These are phyloP conservation scores for Kalmusia sp. DNA, from an alignment of 2,329 filamentous ascomycete species.

Conservation along the genomic window DNA sequence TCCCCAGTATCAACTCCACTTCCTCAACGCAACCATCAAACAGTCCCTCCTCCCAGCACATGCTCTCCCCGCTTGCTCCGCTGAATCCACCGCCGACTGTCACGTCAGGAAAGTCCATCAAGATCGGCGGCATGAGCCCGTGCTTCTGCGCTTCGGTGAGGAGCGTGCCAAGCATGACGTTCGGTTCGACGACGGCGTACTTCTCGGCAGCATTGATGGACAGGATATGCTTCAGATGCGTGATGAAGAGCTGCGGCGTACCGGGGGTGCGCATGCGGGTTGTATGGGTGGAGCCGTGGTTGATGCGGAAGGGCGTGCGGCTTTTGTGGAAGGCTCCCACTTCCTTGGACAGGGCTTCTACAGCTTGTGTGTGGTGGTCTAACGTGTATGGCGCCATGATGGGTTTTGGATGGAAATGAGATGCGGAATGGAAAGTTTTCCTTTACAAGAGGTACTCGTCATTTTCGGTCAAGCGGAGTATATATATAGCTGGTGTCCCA, in stretches of 20 bases:
- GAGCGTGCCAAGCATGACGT: constrained; percentile 69
- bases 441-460: background rate
- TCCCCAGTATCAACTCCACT: constrained; percentile 68
- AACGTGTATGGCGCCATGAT: constrained; percentile 8
- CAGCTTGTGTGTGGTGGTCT: constrained; percentile 19
- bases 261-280: constrained; percentile 51
- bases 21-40: constrained; percentile 66
- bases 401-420: background rate
- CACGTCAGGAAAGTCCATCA: constrained; percentile 73
- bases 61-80: constrained; percentile 70
- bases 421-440: background rate
- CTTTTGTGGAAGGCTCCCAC: constrained; percentile 55
- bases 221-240: constrained; percentile 66
- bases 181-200: constrained; percentile 69
- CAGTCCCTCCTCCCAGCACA: constrained; percentile 68
- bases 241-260: constrained; percentile 63
- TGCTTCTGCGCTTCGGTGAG: constrained; percentile 59
- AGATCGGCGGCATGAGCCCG: constrained; percentile 65
- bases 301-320: constrained; percentile 52
- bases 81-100: constrained; percentile 70
- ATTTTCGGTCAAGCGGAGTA: background rate
- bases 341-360: constrained; percentile 50
- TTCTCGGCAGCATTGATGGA: constrained; percentile 58
- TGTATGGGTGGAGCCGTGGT: constrained; percentile 60
- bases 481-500: background rate